These are phyloP conservation scores for Agrocybe pediades DNA, from an alignment of 768 basidiomycete genomes.

Conservation along the genomic window DNA sequence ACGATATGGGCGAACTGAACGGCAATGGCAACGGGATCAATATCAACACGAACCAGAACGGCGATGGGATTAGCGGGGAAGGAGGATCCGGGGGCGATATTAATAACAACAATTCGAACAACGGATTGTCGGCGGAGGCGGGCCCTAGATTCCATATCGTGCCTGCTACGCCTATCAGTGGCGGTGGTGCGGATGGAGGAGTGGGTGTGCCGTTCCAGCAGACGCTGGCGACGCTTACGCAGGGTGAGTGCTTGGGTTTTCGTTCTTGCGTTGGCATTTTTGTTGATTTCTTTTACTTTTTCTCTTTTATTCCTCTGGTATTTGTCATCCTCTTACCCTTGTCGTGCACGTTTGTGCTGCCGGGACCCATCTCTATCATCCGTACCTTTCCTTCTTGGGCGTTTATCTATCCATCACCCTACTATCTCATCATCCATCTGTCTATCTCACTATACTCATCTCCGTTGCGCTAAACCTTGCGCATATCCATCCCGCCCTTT, in stretches of 20 bases:
- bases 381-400: neutral
- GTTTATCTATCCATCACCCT: conserved; percentile 6
- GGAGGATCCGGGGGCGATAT: neutral
- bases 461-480: conserved; percentile 23
- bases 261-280: neutral
- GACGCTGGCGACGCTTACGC: conserved; percentile 49
- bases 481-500: conserved; percentile 17
- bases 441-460: neutral
- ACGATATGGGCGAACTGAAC: conserved; percentile 10
- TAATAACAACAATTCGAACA: neutral
- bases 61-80: conserved; percentile 19
- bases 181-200: conserved; percentile 50
- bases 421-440: neutral
- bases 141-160: conserved; percentile 75
- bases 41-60: neutral
- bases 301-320: neutral
- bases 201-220: conserved; percentile 51
- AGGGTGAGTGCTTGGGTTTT: conserved; percentile 43
- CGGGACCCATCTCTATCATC: neutral
- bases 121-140: conserved; percentile 2
- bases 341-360: neutral
- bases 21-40: too few relatives aligned
- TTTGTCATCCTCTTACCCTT: neutral
- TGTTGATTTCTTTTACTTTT: neutral
- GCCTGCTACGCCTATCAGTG: conserved; percentile 79